phyloP scores from a whole-genome alignment of 176 grass and related monocot genomes.

The Carex cristatella region DNA sequence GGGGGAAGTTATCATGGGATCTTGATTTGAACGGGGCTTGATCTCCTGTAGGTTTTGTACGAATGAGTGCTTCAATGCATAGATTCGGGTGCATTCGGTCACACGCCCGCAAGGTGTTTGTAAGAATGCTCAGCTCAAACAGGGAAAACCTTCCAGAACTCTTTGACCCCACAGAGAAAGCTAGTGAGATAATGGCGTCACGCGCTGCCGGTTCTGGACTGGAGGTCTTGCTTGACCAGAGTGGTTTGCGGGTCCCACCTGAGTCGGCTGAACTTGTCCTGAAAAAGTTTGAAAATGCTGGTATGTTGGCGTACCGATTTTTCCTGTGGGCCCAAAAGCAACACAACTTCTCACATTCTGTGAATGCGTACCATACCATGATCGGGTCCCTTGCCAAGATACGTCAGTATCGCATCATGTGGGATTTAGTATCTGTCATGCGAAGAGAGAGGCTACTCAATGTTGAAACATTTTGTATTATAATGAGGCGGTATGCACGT shows the following conservation, averaged over 20 bases:
- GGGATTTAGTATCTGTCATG: slow-evolving; percentile 72
- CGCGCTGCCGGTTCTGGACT: slow-evolving; percentile 37
- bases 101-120: slow-evolving; percentile 50
- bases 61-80: neutral
- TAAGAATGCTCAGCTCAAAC: slow-evolving; percentile 55
- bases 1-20: neutral
- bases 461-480: slow-evolving; percentile 80
- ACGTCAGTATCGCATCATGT: slow-evolving; percentile 89
- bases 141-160: neutral
- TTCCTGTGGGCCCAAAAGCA: slow-evolving; percentile 75
- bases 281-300: slow-evolving; percentile 67
- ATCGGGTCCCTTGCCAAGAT: slow-evolving; percentile 75
- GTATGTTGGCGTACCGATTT: slow-evolving; percentile 83
- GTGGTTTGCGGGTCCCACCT: slow-evolving; percentile 43
- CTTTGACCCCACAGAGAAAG: slow-evolving; percentile 28
- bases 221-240: slow-evolving; percentile 66
- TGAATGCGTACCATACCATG: slow-evolving; percentile 71
- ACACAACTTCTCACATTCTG: slow-evolving; percentile 46
- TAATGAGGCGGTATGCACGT: slow-evolving; percentile 86
- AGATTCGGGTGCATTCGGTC: neutral
- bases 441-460: slow-evolving; percentile 51
- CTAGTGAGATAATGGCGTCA: slow-evolving; percentile 64
- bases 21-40: neutral
- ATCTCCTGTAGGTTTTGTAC: neutral
- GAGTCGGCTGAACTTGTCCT: slow-evolving; percentile 55